Percentiles rank a stretch among this genome's conserved stretches.
Conservation (phyloP, 805 yeast species). For the Ogataea nakhonphanomensis region DNA sequence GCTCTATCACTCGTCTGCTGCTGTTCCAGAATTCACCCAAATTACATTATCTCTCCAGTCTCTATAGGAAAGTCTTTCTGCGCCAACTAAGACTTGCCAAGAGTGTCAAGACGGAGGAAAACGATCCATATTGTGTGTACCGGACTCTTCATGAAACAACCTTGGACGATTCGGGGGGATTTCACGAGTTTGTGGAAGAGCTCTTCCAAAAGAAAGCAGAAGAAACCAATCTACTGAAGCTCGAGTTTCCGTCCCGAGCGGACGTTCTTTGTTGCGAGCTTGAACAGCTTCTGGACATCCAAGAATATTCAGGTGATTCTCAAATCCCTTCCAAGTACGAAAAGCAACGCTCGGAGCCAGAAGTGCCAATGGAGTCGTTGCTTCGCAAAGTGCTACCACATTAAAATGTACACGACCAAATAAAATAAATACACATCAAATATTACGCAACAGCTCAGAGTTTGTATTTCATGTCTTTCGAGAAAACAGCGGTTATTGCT, state of each 20-base stretch:
- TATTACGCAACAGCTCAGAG: background rate
- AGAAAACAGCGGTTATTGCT: constrained; percentile 42
- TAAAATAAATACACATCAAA: background rate
- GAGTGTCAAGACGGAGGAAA: background rate
- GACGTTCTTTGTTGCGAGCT: constrained; percentile 2
- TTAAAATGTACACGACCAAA: constrained; percentile 6
- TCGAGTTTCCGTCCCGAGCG: background rate
- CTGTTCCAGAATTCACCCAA: constrained; percentile 22
- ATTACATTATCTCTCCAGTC: constrained; percentile 15
- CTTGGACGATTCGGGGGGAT: background rate
- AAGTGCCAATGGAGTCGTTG: constrained; percentile 2
- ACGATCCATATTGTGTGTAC: background rate
- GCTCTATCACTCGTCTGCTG: constrained; percentile 15
- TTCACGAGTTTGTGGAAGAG: background rate
- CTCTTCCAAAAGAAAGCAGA: background rate
- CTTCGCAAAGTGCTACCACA: constrained; percentile 2
- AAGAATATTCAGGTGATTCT: background rate
- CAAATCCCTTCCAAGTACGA: background rate
- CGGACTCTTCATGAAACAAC: constrained; percentile 3
- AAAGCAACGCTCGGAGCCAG: background rate
- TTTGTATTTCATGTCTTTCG: constrained; percentile 17
- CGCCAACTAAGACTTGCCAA: background rate
- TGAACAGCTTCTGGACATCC: constrained; percentile 7
- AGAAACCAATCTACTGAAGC: background rate
- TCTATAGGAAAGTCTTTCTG: constrained; percentile 4